phyloP scores from a whole-genome alignment of 805 yeast genomes.

The Ogataea allantospora region DNA sequence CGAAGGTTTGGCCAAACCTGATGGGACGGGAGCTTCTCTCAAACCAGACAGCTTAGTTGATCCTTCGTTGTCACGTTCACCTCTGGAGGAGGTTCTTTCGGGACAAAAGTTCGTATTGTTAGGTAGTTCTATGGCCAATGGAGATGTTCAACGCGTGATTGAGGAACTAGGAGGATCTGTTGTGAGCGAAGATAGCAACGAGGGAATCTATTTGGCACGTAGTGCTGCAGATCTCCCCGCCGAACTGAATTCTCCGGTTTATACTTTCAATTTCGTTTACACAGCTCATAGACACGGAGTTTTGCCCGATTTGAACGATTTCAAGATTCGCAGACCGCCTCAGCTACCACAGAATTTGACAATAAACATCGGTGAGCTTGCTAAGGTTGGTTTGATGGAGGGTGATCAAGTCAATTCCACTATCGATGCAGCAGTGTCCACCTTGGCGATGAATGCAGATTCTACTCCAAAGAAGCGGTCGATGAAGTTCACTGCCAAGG shows the following conservation, averaged over 20 bases:
- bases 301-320: conserved; percentile 19
- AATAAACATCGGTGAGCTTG: conserved; percentile 27
- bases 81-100: conserved; percentile 10
- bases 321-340: conserved; percentile 24
- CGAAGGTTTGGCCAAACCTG: conserved; percentile 9
- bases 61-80: conserved; percentile 9
- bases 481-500: conserved; percentile 55
- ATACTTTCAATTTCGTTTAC: conserved; percentile 25
- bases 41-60: conserved; percentile 13
- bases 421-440: conserved; percentile 6
- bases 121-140: conserved; percentile 14
- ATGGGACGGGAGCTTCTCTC: conserved; percentile 1
- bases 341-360: conserved; percentile 23
- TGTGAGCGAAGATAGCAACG: conserved; percentile 6
- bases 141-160: conserved; percentile 20
- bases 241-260: conserved; percentile 18
- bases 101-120: conserved; percentile 21
- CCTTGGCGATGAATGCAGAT: conserved; percentile 3
- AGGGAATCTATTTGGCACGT: conserved; percentile 20
- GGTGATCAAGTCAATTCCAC: conserved; percentile 3
- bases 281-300: conserved; percentile 20
- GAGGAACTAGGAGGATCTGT: conserved; percentile 26
- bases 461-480: conserved; percentile 37
- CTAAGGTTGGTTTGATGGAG: conserved; percentile 10
- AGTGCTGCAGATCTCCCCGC: conserved; percentile 17